phyloP scores from a whole-genome alignment of 176 grass and related monocot genomes.

The Poa annua region DNA sequence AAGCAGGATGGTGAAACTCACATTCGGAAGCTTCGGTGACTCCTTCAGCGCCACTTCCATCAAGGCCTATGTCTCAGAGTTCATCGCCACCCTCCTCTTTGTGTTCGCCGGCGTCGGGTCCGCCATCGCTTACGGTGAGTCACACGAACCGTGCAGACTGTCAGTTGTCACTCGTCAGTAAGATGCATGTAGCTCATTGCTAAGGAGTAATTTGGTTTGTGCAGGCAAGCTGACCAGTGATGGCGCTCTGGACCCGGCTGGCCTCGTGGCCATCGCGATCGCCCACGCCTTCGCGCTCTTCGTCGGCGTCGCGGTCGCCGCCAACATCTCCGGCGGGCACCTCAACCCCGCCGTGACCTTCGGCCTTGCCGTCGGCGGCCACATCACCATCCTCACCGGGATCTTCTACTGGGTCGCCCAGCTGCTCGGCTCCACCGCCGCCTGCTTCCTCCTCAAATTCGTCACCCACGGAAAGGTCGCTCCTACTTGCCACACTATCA shows the following conservation, averaged over 20 bases:
- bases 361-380: constrained; percentile 76
- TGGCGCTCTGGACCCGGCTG: constrained; percentile 74
- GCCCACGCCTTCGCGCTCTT: constrained; percentile 87
- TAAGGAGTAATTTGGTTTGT: not conserved
- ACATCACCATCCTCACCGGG: constrained; percentile 95
- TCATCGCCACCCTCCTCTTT: constrained; percentile 96
- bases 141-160: not conserved
- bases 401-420: constrained; percentile 93
- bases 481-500: not conserved
- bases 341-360: constrained; percentile 94
- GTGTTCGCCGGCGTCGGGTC: constrained; percentile 97
- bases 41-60: constrained; percentile 72
- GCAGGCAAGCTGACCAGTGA: constrained; percentile 62
- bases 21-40: constrained; percentile 73
- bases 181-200: not conserved
- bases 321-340: constrained; percentile 95
- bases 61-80: constrained; percentile 88
- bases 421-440: constrained; percentile 70
- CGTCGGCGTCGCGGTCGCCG: constrained; percentile 79
- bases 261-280: constrained; percentile 81
- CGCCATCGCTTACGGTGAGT: constrained; percentile 76
- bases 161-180: not conserved
- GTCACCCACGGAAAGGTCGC: constrained; percentile 81
- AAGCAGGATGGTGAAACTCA: constrained; percentile 83
- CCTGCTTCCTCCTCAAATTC: constrained; percentile 88